Percentiles rank a stretch among this genome's conserved stretches.
Evolutionary conservation across 2,329 filamentous ascomycete species (phyloP).

Genomic region (Beauveria sp.): DNA sequence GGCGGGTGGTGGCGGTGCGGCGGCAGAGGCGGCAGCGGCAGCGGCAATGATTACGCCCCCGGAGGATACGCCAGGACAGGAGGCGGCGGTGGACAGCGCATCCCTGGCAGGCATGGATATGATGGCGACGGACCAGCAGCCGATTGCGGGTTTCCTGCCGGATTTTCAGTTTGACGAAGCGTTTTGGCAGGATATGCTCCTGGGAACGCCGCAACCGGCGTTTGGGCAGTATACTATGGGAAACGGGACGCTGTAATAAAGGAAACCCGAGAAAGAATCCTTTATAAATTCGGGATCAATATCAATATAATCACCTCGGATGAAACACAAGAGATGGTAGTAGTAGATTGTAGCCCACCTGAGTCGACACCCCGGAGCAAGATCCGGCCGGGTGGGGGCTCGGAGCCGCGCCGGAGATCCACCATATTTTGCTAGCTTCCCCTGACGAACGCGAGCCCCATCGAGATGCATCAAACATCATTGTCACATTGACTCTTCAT

Average conservation of each 20-base stretch:
- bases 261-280: not conserved
- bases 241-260: not conserved
- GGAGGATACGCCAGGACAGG: not conserved
- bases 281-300: too few relatives aligned
- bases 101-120: not conserved
- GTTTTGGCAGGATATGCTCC: slow-evolving; percentile 8
- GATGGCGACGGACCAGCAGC: not conserved
- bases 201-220: not conserved
- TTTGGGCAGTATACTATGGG: not conserved
- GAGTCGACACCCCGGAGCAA: not conserved
- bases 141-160: not conserved
- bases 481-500: not conserved
- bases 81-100: not conserved
- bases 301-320: not conserved
- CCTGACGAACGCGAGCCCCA: not conserved
- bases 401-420: not conserved
- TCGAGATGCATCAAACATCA: not conserved
- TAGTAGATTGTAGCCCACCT: not conserved
- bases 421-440: not conserved
- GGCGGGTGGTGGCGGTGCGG: not conserved
- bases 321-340: too few relatives aligned
- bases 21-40: not conserved
- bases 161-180: slow-evolving; percentile 6
- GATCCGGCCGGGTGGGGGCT: not conserved
- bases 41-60: not conserved